Conservation (phyloP, 2,329 filamentous ascomycete genomes). For the Fusarium buxicola region DNA sequence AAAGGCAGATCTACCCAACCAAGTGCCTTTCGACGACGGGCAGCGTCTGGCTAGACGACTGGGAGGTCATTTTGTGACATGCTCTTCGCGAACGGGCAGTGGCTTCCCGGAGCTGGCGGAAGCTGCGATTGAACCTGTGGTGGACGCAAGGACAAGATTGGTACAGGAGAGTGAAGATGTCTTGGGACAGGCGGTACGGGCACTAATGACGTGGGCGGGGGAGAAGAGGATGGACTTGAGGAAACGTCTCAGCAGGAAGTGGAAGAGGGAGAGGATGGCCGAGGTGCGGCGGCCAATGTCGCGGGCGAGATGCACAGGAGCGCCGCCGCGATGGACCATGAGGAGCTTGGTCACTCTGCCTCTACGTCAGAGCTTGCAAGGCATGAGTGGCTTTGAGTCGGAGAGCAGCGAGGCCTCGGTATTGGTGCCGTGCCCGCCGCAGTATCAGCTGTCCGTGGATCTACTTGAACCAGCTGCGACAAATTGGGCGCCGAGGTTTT, state of each 20-base stretch:
- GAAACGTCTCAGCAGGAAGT: conserved; percentile 6
- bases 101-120: conserved; percentile 17
- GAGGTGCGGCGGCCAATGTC: conserved; percentile 5
- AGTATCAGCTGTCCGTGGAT: conserved; percentile 29
- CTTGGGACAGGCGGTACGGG: conserved; percentile 20
- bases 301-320: conserved; percentile 21
- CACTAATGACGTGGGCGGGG: conserved; percentile 4
- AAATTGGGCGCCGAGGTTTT: conserved; percentile 28
- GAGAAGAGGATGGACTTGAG: conserved; percentile 4
- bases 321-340: conserved; percentile 34
- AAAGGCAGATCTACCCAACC: conserved; percentile 16
- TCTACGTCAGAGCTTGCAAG: conserved; percentile 2
- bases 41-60: conserved; percentile 20
- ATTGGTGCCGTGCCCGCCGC: conserved; percentile 22
- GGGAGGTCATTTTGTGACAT: conserved; percentile 23
- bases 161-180: conserved; percentile 32
- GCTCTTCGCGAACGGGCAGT: conserved; percentile 12
- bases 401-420: conserved; percentile 19
- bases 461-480: conserved; percentile 25
- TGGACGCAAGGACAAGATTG: conserved; percentile 23
- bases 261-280: not conserved
- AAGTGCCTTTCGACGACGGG: conserved; percentile 18
- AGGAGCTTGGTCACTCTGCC: conserved; percentile 10
- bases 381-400: not conserved
- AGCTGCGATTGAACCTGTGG: conserved; percentile 21